Evolutionary conservation across 768 basidiomycete species (phyloP), one percentile per base, ranked within the genome.

Genomic region (Kwoniella sp.): DNA sequence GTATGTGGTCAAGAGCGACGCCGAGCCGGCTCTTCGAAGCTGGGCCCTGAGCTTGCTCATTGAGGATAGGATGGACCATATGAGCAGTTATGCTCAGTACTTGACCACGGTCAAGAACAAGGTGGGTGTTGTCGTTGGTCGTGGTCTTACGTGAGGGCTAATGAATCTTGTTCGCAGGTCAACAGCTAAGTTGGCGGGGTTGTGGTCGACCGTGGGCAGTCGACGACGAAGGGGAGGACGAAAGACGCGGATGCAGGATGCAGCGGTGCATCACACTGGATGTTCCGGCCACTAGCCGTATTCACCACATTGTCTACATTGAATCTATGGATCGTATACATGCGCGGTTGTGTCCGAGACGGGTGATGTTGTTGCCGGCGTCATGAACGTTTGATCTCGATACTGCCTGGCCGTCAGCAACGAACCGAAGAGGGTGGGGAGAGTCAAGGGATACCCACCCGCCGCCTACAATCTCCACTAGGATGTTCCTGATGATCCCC

Each of bases 1-100:
- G 6, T 99, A 96, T 67, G 79, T 96, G 46, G 91, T 98, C 67
- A 99, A 98, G 77, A 91, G 96, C 73, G 95, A 99, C 62, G 93
- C 91, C 54, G 95, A 99, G 75, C 88, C 90, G 5, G 86, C 91
- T 38, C 78, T 99, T 67, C 80, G 92, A 56, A 80, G 91, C 53
- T 99, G 95, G 95, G 95, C 93, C 0, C 80, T 99, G 56, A 90
- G 88, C 69, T 82, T 83, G 65, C 82, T 99, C 60, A 86, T 98
- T 62, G 93, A 98, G 76, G 95, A 98, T 75, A 85, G 95, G 51
- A 85, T 89, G 65, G 95, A 99, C 73, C 84, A 88, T 55, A 78
- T 89, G 69, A 91, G 91, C 42, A 95, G 91, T 72, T 99, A 98
- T 76, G 87, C 90, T 67, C 93, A 98, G 73, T 98, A 89, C 76